Evolutionary conservation across 768 basidiomycete species (phyloP).

Genomic region (Collybia mongolica): DNA sequence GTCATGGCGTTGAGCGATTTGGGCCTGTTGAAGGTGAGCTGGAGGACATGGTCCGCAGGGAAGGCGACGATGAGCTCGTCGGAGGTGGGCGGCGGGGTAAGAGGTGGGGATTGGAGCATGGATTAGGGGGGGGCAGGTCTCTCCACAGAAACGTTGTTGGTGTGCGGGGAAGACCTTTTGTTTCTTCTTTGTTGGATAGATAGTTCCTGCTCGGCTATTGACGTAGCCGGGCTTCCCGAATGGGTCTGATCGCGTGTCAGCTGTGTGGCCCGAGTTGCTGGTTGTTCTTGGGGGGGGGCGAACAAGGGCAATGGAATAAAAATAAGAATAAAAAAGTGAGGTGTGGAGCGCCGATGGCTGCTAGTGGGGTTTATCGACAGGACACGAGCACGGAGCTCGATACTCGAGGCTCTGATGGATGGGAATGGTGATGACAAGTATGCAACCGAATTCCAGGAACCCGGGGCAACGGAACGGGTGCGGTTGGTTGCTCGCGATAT

Average conservation of each 20-base stretch:
- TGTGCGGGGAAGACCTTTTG: background rate
- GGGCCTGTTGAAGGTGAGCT: slow-evolving; percentile 61
- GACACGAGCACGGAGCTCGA: too few relatives aligned
- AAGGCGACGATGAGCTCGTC: slow-evolving; percentile 34
- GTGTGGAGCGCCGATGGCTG: too few relatives aligned
- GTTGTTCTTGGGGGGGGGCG: too few relatives aligned
- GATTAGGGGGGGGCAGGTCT: slow-evolving; percentile 1
- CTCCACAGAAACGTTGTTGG: slow-evolving; percentile 1
- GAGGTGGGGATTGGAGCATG: slow-evolving; percentile 20
- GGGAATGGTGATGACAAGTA: too few relatives aligned
- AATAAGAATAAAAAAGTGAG: too few relatives aligned
- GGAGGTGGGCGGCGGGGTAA: slow-evolving; percentile 29
- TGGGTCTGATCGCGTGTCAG: too few relatives aligned
- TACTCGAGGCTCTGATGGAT: too few relatives aligned
- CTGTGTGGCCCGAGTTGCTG: too few relatives aligned
- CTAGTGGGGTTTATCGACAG: too few relatives aligned
- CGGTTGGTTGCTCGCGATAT: background rate
- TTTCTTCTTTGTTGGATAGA: too few relatives aligned
- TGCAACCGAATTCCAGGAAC: slow-evolving; percentile 7
- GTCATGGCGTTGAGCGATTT: slow-evolving; percentile 74
- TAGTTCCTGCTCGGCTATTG: background rate
- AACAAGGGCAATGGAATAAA: too few relatives aligned
- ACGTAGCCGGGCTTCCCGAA: too few relatives aligned
- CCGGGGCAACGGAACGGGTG: slow-evolving; percentile 16
- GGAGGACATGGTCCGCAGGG: slow-evolving; percentile 36